Percentiles rank a stretch among this genome's conserved stretches.
Conservation (phyloP, 441 rosid genomes). For the Capsella rubella region DNA sequence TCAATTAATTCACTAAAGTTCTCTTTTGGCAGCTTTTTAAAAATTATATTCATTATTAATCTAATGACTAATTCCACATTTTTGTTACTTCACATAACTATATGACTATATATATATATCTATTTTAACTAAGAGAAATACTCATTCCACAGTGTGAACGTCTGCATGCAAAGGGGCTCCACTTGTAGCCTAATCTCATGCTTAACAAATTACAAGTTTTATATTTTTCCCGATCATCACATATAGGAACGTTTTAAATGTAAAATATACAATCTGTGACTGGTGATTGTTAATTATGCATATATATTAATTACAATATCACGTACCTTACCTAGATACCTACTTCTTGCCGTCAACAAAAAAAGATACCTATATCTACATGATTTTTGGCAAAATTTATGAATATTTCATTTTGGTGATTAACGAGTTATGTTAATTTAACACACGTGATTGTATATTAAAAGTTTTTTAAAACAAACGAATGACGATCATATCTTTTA, state of each 20-base stretch:
- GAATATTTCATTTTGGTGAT: constrained; percentile 18
- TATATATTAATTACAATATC: not conserved
- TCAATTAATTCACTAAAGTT: constrained; percentile 8
- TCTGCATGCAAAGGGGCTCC: constrained; percentile 24
- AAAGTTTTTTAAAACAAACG: constrained; percentile 28
- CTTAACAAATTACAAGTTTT: not conserved
- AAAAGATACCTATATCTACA: too few species aligned
- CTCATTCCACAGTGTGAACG: constrained; percentile 32
- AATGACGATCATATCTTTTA: constrained; percentile 38
- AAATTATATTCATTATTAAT: not conserved
- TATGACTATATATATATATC: not conserved
- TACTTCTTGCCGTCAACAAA: too few species aligned
- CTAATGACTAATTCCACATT: constrained; percentile 3
- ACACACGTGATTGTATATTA: constrained; percentile 42
- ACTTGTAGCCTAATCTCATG: constrained; percentile 31
- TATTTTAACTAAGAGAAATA: not conserved
- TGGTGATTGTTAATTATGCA: not conserved
- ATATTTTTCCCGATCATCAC: not conserved
- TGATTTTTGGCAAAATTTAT: not conserved
- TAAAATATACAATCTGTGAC: not conserved
- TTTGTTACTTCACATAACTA: constrained; percentile 13
- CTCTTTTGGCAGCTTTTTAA: not conserved
- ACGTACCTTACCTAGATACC: too few species aligned
- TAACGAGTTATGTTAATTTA: constrained; percentile 23
- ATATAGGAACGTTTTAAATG: not conserved